Conservation (phyloP, 768 basidiomycete species). For the Panaeolus cyanescens region DNA sequence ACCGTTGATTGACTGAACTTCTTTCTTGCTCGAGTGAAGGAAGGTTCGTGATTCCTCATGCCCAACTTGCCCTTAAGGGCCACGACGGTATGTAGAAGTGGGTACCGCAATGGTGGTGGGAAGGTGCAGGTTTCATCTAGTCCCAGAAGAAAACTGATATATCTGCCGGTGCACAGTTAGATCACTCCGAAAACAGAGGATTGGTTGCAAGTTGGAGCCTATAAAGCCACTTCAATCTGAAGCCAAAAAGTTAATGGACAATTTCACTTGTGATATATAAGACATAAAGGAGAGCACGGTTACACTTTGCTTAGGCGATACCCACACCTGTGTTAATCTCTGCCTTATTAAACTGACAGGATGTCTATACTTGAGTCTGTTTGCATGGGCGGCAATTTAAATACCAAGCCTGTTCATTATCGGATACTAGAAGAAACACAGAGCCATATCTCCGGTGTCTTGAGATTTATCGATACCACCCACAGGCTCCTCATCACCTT, state of each 20-base stretch:
- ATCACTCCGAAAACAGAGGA: not conserved
- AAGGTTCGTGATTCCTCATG: not conserved
- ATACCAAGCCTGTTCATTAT: not conserved
- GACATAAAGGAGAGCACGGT: not conserved
- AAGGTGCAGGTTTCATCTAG: not conserved
- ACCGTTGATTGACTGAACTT: not conserved
- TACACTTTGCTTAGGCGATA: not conserved
- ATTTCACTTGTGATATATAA: not conserved
- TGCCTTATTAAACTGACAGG: too few species aligned
- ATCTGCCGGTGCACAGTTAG: not conserved
- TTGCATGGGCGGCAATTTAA: not conserved
- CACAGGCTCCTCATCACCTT: not conserved
- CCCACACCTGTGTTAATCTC: not conserved
- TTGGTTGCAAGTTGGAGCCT: not conserved
- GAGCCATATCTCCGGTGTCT: not conserved
- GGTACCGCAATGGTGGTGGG: not conserved
- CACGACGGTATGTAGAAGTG: not conserved
- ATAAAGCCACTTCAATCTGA: not conserved
- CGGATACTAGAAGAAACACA: constrained; percentile 2
- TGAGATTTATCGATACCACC: not conserved
- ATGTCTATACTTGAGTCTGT: not conserved
- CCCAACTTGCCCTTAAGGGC: not conserved
- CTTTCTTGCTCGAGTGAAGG: not conserved
- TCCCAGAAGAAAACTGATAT: not conserved
- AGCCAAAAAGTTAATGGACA: not conserved